Evolutionary conservation across 176 grass and related monocot genomes (phyloP), one percentile per base, ranked within the genome.

Genomic region (maize (Zea mays)): DNA sequence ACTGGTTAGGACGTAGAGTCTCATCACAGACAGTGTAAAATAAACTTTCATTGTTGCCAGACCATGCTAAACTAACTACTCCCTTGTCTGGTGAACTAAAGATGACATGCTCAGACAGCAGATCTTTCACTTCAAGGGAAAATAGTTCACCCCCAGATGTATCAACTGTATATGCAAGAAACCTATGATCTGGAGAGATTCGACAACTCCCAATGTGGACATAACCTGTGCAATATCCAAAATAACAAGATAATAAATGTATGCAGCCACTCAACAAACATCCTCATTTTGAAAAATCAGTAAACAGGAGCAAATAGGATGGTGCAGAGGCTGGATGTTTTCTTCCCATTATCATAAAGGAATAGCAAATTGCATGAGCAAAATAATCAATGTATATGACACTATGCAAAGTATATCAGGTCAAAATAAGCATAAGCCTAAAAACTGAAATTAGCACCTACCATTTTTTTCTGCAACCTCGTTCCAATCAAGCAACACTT

Each of bases 81-180:
- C 92, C 84, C 55, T 90, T 91, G 65, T 88, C 72, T 46, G 35
- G 50, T 65, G 67, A 77, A 81, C 73, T 88, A 65, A 86, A 87
- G 75, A 92, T 79, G 42, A 85, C 67, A 84, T 52, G 19, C 11
- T 81, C 81, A 71, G 89, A 83, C n/a, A 81, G 77, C 81, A 95
- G 56, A 79, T 92, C 89, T 81, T 98, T 95, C 82, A 90, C 80
- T 62, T 95, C 65, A 74, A 98, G 78, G 10, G 83, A 73, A 88
- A 98, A 95, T 38, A 87, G 82, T 90, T 98, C 96, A 89, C 81
- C 89, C 64, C 92, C 96, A 78, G 89, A 98, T 87, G 83, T 86
- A 67, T 98, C 90, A 3, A 98, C 60, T 38, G 96, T 95, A 76
- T 95, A 98, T 36, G 96, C 96, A 49, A 98, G 87, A 49, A 95